Evolutionary conservation across 2,329 filamentous ascomycete species (phyloP).

Genomic region (Aspergillus neoniger): DNA sequence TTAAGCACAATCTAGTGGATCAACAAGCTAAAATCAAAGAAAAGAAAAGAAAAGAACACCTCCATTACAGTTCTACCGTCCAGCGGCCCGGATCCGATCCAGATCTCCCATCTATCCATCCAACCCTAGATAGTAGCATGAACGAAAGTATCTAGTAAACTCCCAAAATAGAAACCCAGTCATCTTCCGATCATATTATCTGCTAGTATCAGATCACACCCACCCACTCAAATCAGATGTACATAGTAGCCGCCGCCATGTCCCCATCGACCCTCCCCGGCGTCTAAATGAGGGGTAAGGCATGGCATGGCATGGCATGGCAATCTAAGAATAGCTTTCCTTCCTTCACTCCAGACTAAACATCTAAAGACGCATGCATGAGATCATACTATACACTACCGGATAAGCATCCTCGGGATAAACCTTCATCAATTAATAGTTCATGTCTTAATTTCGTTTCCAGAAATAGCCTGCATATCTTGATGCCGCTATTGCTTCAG

Average conservation of each 20-base stretch:
- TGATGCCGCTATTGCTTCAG: neutral
- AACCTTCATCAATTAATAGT: neutral
- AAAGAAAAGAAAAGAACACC: too few relatives aligned
- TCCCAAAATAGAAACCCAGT: neutral
- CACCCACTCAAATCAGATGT: neutral
- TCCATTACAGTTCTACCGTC: too few relatives aligned
- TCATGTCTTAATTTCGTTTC: neutral
- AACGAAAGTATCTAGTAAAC: too few relatives aligned
- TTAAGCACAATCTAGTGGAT: too few relatives aligned
- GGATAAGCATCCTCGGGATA: neutral
- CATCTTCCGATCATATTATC: neutral
- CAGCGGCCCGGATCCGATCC: neutral
- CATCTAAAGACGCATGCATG: neutral
- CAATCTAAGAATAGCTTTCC: neutral
- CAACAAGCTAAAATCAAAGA: too few relatives aligned
- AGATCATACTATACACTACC: neutral
- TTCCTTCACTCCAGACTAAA: too few relatives aligned
- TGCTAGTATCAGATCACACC: too few relatives aligned
- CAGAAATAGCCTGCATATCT: neutral
- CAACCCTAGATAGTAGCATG: too few relatives aligned
- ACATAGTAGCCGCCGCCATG: neutral
- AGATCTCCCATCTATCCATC: neutral
- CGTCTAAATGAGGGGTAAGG: conserved; percentile 1
- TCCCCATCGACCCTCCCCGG: neutral
- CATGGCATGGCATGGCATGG: neutral